Evolutionary conservation across 805 yeast species (phyloP).

Genomic region (Huiozyma sinensis): DNA sequence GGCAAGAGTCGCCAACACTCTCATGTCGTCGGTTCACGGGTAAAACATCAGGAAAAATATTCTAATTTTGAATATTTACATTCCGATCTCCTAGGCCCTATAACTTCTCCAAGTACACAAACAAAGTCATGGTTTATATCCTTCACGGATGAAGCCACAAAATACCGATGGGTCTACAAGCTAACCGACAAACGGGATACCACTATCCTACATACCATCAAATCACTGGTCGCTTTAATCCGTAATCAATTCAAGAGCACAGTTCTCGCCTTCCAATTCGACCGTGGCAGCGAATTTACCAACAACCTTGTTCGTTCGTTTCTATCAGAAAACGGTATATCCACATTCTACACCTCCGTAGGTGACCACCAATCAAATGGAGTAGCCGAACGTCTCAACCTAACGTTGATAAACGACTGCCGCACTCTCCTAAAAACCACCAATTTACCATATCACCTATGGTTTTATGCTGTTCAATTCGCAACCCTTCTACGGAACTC

Average conservation of each 20-base stretch:
- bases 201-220: neutral
- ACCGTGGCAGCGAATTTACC: conserved; percentile 7
- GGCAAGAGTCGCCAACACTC: neutral
- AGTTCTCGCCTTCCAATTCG: conserved; percentile 5
- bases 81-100: neutral
- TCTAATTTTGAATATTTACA: neutral
- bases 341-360: conserved; percentile 3
- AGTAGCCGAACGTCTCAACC: conserved; percentile 8
- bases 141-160: conserved; percentile 7
- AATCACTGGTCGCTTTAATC: neutral
- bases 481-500: conserved; percentile 5
- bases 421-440: conserved; percentile 3
- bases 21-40: neutral
- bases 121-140: conserved; percentile 4
- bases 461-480: conserved; percentile 9
- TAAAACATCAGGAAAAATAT: neutral
- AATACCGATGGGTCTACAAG: conserved; percentile 6
- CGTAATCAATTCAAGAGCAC: conserved; percentile 1
- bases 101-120: neutral
- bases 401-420: conserved; percentile 8
- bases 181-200: conserved; percentile 1
- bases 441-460: conserved; percentile 5
- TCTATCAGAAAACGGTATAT: neutral
- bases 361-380: conserved; percentile 6
- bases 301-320: neutral